Conservation (phyloP, 2,329 filamentous ascomycete genomes). For the Bipolaris zeicola region DNA sequence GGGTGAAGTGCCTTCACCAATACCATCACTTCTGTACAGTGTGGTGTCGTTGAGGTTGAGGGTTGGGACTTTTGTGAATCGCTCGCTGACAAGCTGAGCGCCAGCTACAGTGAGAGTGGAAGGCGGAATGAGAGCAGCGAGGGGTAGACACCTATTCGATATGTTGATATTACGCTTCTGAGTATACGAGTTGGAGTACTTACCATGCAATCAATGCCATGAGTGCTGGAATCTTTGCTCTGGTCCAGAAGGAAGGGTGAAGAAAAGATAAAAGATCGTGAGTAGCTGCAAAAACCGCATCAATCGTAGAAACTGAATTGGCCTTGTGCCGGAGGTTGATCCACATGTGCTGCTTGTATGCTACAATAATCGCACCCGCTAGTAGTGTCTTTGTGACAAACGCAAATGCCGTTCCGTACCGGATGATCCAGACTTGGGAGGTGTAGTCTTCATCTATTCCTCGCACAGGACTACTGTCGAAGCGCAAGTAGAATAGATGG, state of each 20-base stretch:
- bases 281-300: not conserved
- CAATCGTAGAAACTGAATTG: not conserved
- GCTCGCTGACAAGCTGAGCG: accelerated
- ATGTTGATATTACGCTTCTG: not conserved
- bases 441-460: not conserved
- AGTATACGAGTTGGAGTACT: not conserved
- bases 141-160: not conserved
- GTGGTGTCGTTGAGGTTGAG: not conserved
- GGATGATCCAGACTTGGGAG: not conserved
- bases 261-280: not conserved
- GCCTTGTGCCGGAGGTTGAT: not conserved
- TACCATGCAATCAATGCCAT: not conserved
- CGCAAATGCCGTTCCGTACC: not conserved
- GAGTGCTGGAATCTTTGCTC: not conserved
- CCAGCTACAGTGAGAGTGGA: not conserved
- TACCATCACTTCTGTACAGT: not conserved
- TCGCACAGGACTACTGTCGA: not conserved
- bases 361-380: not conserved
- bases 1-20: not conserved
- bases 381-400: not conserved
- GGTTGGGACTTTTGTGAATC: not conserved
- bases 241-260: not conserved
- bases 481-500: not conserved
- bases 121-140: not conserved
- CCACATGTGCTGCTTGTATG: not conserved